Percentiles rank a stretch among this genome's conserved stretches.
Evolutionary conservation across 805 yeast species (phyloP).

Genomic region (Candida hispaniensis): DNA sequence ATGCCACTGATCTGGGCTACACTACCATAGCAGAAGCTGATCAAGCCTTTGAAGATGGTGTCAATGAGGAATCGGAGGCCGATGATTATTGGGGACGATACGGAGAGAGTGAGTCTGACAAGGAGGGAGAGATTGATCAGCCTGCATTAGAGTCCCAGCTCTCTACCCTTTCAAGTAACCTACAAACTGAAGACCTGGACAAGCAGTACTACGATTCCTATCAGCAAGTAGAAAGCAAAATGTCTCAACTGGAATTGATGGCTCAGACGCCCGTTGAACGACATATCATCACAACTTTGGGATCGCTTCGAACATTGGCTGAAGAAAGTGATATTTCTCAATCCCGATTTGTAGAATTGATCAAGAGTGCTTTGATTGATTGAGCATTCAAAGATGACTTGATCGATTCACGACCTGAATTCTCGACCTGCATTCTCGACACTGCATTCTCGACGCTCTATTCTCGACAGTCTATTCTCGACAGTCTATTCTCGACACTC

Average conservation of each 20-base stretch:
- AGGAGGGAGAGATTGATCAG: constrained; percentile 6
- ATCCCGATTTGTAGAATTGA: constrained; percentile 6
- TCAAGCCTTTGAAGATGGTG: background rate
- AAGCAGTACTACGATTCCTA: constrained; percentile 20
- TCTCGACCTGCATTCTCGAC: no score
- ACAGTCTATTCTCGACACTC: no score
- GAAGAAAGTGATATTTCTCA: constrained; percentile 5
- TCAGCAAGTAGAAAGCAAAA: constrained; percentile 7
- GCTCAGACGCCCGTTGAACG: constrained; percentile 3
- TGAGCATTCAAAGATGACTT: background rate
- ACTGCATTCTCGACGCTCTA: no score
- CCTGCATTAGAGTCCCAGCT: no score
- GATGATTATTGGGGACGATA: constrained; percentile 14
- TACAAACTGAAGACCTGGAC: constrained; percentile 15
- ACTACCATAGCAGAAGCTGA: constrained; percentile 4
- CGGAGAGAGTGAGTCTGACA: constrained; percentile 1
- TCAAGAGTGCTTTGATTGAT: constrained; percentile 2
- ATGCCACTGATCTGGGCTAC: constrained; percentile 6
- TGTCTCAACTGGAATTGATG: no score
- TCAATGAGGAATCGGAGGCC: constrained; percentile 4
- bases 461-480: no score
- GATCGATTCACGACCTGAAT: no score
- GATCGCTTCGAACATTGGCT: constrained; percentile 3
- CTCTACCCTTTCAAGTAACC: no score
- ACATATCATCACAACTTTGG: constrained; percentile 6